Conservation (phyloP, 768 basidiomycete genomes). For the Pisolithus orientalis region DNA sequence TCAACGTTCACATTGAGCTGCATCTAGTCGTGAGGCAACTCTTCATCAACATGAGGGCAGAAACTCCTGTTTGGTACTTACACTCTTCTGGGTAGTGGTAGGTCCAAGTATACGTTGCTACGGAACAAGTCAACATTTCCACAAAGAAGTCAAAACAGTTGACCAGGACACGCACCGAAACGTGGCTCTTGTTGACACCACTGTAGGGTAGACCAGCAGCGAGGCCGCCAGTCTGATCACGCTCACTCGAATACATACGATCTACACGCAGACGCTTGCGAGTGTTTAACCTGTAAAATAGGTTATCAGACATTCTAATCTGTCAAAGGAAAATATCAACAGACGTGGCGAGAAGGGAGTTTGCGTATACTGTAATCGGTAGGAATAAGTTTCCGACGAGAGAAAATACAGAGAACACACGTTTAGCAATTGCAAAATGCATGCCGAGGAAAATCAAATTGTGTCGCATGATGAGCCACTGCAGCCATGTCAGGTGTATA, state of each 20-base stretch:
- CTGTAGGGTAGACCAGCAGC: conserved; percentile 4
- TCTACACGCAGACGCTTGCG: conserved; percentile 26
- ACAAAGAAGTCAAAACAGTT: background rate
- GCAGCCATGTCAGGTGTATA: background rate
- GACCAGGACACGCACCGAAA: conserved; percentile 18
- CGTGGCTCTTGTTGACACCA: conserved; percentile 11
- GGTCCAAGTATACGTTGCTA: conserved; percentile 22
- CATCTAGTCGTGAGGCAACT: background rate
- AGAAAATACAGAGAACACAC: conserved; percentile 9
- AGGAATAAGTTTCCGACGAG: background rate
- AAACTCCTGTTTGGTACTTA: conserved; percentile 5
- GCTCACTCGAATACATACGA: conserved; percentile 20
- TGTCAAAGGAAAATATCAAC: background rate
- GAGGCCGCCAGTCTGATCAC: conserved; percentile 13
- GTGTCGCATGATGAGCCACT: conserved; percentile 31
- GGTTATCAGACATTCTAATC: background rate
- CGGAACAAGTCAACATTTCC: background rate
- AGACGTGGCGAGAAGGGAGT: conserved; percentile 30
- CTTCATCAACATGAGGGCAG: background rate
- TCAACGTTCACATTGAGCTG: conserved; percentile 29
- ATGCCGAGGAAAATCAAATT: conserved; percentile 31
- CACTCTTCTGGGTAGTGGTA: conserved; percentile 13
- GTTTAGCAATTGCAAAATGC: conserved; percentile 30
- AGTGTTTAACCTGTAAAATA: conserved; percentile 19
- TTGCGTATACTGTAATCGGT: conserved; percentile 22